These are phyloP conservation scores for Pugionium dolabratum DNA, from an alignment of 345 rosid species.

Conservation along the genomic window DNA sequence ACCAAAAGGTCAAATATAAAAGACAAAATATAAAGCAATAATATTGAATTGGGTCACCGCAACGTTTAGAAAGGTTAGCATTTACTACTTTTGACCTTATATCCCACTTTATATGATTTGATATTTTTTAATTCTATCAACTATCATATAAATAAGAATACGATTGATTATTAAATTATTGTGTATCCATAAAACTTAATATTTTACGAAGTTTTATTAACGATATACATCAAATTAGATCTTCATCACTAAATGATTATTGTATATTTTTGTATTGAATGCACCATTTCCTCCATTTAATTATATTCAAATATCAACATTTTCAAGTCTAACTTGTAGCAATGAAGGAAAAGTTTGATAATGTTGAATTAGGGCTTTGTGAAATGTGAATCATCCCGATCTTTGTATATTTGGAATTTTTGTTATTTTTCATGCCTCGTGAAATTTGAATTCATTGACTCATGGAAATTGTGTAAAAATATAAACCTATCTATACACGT, in stretches of 20 bases:
- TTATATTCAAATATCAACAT: slow-evolving; percentile 6
- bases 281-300: slow-evolving; percentile 12
- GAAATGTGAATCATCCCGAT: not conserved
- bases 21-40: slow-evolving; percentile 20
- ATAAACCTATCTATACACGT: too few species aligned
- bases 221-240: not conserved
- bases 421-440: too few species aligned
- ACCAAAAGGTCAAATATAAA: slow-evolving; percentile 24
- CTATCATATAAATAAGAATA: not conserved
- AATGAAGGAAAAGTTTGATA: slow-evolving; percentile 6
- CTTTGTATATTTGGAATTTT: not conserved
- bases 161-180: not conserved
- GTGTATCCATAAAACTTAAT: not conserved
- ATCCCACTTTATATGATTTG: slow-evolving; percentile 8
- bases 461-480: too few species aligned
- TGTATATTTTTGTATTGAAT: not conserved
- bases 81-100: slow-evolving; percentile 27
- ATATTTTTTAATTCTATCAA: not conserved
- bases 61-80: slow-evolving; percentile 5
- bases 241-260: slow-evolving; percentile 4
- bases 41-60: slow-evolving; percentile 16
- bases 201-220: slow-evolving; percentile 2
- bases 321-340: slow-evolving; percentile 24
- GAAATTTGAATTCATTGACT: too few species aligned
- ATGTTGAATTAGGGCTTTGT: slow-evolving; percentile 4